Percentiles rank a stretch among this genome's conserved stretches.
phyloP scores from a whole-genome alignment of 2,329 filamentous ascomycete species.

The Harringtonia aguacate region DNA sequence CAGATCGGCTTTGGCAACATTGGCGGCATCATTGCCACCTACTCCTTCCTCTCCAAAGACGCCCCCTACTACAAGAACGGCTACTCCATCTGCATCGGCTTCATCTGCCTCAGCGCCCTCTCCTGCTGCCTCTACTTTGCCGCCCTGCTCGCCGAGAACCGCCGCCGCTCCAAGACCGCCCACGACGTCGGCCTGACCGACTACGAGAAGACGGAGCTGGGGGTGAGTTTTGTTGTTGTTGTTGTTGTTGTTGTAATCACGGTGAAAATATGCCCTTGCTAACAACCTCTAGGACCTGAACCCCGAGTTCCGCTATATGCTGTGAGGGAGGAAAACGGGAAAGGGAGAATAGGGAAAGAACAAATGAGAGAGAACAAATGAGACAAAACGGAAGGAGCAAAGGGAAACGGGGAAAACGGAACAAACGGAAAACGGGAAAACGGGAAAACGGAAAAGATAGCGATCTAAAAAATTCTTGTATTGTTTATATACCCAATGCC shows the following conservation, averaged over 20 bases:
- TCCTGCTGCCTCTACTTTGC: constrained; percentile 50
- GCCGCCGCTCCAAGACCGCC: constrained; percentile 35
- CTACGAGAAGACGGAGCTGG: constrained; percentile 27
- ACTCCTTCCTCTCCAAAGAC: constrained; percentile 55
- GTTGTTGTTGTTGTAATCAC: no score
- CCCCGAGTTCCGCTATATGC: constrained; percentile 25
- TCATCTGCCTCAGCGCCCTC: constrained; percentile 56
- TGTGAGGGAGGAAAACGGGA: constrained; percentile 13
- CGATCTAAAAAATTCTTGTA: no score
- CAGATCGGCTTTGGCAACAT: constrained; percentile 72
- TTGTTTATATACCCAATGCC: no score
- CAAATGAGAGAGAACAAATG: no score
- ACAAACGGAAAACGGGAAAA: no score
- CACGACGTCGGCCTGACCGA: constrained; percentile 19
- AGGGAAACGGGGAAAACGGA: no score
- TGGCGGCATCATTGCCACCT: constrained; percentile 69
- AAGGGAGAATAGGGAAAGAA: no score
- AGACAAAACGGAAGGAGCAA: no score
- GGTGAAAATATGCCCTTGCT: constrained; percentile 2
- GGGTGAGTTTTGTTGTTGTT: constrained; percentile 20
- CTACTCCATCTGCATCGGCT: constrained; percentile 67
- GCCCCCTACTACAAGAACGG: constrained; percentile 59
- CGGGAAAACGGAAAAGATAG: no score
- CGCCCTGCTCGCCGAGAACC: constrained; percentile 50
- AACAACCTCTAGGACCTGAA: constrained; percentile 19